Evolutionary conservation across 2,329 filamentous ascomycete genomes (phyloP), one percentile per base, ranked within the genome.

Genomic region (Hymenoscyphus linearis): DNA sequence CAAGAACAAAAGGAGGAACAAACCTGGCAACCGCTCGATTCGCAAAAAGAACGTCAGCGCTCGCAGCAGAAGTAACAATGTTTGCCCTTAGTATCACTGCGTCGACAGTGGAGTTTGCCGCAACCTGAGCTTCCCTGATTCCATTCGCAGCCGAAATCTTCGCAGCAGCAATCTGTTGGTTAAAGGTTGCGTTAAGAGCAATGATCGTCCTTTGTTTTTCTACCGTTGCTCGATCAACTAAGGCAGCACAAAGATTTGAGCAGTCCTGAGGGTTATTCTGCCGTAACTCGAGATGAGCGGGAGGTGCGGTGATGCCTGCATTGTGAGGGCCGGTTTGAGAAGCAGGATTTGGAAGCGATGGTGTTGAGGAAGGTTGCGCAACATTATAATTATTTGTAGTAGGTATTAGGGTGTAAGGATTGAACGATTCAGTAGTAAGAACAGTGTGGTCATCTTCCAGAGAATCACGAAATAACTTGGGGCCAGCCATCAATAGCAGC

Each of bases 171-270:
- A 67, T 56, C 47, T 64, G 62, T 40, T 67, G 65, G n/a, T 62
- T 64, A 37, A 65, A 67, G 16, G 64, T 65, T 3, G 62, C 65
- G 44, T 67, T 67, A 2, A 67, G 59, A 13, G 61, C 62, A 37
- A 67, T 65, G 50, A 67, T 67, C 2, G 60, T 67, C n/a, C 64
- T 54, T 0, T 62, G 64, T 10, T 65, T 65, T 47, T 67, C 64
- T 25, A 65, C 64, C 4, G 64, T 65, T 26, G 65, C 65, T 36
- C 65, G 57, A 37, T 65, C 34, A 36, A 67, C 65, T n/a, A 62
- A 65, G n/a, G 65, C 65, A 18, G 25, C 52, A 27, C 65, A 63
- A 16, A 65, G 60, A 31, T 65, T 65, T 13, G 44, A 52, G 50
- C 58, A 60, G 35, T 65, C 64, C 57, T 64, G 62, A 36, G 64